Base-by-base conservation (phyloP, 306 rosid species). In the Inga laurina region DNA sequence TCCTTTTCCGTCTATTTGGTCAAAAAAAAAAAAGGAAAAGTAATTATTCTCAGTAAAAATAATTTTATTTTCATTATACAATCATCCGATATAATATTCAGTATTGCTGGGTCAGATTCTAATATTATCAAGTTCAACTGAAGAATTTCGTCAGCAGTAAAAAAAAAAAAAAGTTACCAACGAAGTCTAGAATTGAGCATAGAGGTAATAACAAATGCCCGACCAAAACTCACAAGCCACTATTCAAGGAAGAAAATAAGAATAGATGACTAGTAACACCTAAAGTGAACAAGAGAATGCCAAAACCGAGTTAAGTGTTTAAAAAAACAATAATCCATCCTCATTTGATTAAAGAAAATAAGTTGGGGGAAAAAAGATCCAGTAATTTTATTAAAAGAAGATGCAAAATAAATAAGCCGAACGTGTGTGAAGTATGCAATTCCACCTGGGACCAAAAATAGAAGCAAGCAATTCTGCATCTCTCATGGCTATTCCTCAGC, bases 401-500 rank as follows among this genome's bases (percentile, higher is more conserved):
- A 37, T 74, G 48, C 78, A 62, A 64, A 78, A 74, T 18, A 54
- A 81, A 46, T 39, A 35, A 82, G 35, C 72, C 27, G 34, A 41
- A 67, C 2, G 7, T 67, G 14, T 67, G 82, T 22, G 30, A 11
- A 52, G 5, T 41, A 59, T 57, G 75, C 46, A 54, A 18, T 54
- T 71, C 32, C 16, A 9, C 64, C 80, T 51, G 62, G 12, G 5
- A 72, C 57, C 39, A 7, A 46, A 45, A 72, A 22, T 45, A 15
- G 59, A 73, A 73, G 77, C 16, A 15, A 7, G 61, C 59, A 27
- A n/a, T 49, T 73, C 49, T 68, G 78, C 11, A 76, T 9, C 37
- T 68, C 45, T 69, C 30, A 43, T 74, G 72, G 72, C 84, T 90
- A 92, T 19, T 90, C 94, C 71, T 93, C 90, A 2, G 86, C 92